Conservation (phyloP, 2,329 filamentous ascomycete species). For the Talaromyces sp. region DNA sequence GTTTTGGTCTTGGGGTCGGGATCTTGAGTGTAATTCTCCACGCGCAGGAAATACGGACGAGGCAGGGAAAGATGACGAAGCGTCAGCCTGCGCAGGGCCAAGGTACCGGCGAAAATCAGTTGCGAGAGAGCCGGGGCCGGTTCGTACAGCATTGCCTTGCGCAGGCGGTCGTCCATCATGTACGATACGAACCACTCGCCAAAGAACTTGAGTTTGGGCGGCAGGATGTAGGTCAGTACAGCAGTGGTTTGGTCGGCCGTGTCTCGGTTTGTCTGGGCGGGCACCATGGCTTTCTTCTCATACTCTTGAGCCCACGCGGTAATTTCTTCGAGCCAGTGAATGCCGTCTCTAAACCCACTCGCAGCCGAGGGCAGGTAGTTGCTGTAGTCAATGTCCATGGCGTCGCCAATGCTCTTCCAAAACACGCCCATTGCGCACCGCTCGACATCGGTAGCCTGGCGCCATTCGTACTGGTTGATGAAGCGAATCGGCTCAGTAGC, state of each 20-base stretch:
- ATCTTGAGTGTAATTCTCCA: conserved; percentile 37
- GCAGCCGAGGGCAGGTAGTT: conserved; percentile 12
- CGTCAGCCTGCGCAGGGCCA: conserved; percentile 52
- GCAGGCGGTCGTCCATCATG: conserved; percentile 60
- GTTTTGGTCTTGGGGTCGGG: conserved; percentile 54
- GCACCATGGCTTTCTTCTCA: conserved; percentile 57
- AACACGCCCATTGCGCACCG: conserved; percentile 62
- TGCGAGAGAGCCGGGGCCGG: conserved; percentile 31
- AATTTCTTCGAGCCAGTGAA: conserved; percentile 52
- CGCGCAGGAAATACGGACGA: conserved; percentile 42
- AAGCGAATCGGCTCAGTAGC: conserved; percentile 62
- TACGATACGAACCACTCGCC: conserved; percentile 51
- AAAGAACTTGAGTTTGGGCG: conserved; percentile 40
- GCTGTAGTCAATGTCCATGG: conserved; percentile 58
- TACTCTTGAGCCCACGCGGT: conserved; percentile 52
- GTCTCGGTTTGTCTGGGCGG: conserved; percentile 45
- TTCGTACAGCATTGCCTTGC: conserved; percentile 60
- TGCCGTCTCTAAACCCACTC: conserved; percentile 46
- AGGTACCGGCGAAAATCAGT: conserved; percentile 41
- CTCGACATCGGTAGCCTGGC: conserved; percentile 62
- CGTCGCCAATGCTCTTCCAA: conserved; percentile 68
- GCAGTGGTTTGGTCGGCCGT: conserved; percentile 58
- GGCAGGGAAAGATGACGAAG: conserved; percentile 59
- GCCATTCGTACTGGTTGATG: conserved; percentile 66
- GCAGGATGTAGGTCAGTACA: conserved; percentile 57